Evolutionary conservation across 495 filamentous ascomycete species (phyloP).

Genomic region (Schizothecium vesticola): DNA sequence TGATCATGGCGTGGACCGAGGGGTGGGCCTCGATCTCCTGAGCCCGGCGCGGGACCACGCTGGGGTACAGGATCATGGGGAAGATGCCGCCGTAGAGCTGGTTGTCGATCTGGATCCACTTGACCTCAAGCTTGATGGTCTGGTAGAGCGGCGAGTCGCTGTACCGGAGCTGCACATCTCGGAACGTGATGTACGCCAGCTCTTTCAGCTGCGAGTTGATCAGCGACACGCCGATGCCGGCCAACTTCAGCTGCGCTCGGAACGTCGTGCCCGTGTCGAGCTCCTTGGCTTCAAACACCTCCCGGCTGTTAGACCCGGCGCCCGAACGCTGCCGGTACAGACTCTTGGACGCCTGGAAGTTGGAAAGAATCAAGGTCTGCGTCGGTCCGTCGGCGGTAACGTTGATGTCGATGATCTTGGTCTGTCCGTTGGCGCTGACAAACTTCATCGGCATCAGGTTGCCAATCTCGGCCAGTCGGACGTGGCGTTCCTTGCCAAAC

Average conservation of each 20-base stretch:
- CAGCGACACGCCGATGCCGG: constrained; percentile 88
- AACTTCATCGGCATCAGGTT: constrained; percentile 85
- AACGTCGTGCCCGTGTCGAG: constrained; percentile 81
- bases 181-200: constrained; percentile 87
- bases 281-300: constrained; percentile 89
- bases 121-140: constrained; percentile 80
- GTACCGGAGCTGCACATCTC: constrained; percentile 87
- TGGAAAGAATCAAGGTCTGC: constrained; percentile 89
- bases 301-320: constrained; percentile 47
- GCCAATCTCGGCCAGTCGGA: constrained; percentile 93
- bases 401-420: constrained; percentile 91
- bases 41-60: constrained; percentile 96
- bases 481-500: constrained; percentile 74
- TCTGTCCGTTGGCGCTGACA: constrained; percentile 51
- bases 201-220: constrained; percentile 90
- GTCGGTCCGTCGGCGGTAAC: constrained; percentile 92
- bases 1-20: constrained; percentile 85
- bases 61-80: constrained; percentile 94
- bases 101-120: constrained; percentile 99
- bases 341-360: constrained; percentile 89
- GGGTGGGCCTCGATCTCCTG: constrained; percentile 97
- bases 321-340: constrained; percentile 83
- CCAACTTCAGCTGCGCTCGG: constrained; percentile 77
- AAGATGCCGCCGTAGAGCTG: constrained; percentile 98
- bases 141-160: constrained; percentile 90